phyloP scores from a whole-genome alignment of 1,284 basidiomycete genomes.

The Inonotus obliquus region DNA sequence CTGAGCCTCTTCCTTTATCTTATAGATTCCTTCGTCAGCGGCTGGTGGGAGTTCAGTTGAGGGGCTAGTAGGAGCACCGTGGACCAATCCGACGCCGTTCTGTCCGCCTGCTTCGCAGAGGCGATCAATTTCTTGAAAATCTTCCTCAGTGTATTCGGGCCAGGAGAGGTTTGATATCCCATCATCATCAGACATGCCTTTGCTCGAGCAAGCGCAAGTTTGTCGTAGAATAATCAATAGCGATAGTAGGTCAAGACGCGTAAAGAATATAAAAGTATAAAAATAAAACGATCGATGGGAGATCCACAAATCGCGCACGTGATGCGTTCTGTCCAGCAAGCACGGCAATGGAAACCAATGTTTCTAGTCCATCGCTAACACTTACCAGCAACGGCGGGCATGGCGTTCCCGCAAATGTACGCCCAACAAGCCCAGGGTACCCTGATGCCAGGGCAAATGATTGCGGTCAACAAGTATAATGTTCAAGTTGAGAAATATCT shows the following conservation, averaged over 20 bases:
- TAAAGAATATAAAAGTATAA: background rate
- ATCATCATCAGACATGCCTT: slow-evolving; percentile 11
- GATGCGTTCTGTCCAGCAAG: background rate
- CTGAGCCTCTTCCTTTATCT: background rate
- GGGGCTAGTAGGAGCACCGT: slow-evolving; percentile 29
- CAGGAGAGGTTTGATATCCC: background rate
- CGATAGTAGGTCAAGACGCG: background rate
- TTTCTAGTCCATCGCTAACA: slow-evolving; percentile 3
- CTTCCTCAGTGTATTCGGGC: slow-evolving; percentile 12
- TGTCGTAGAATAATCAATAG: background rate
- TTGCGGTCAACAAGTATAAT: slow-evolving; percentile 84
- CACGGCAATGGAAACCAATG: background rate
- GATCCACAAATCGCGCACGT: background rate
- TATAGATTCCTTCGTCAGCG: slow-evolving; percentile 20
- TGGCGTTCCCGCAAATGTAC: slow-evolving; percentile 21
- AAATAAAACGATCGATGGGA: background rate
- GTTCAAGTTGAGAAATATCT: slow-evolving; percentile 90
- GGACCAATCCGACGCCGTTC: background rate
- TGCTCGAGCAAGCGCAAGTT: background rate
- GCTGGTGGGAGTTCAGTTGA: slow-evolving; percentile 25
- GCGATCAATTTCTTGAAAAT: slow-evolving; percentile 13
- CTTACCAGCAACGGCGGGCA: slow-evolving; percentile 2
- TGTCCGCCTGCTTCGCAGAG: slow-evolving; percentile 8
- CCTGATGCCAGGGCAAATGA: slow-evolving; percentile 76
- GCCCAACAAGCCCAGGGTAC: slow-evolving; percentile 49